phyloP scores from a whole-genome alignment of 1,139 yeast genomes.

The Suhomyces wounanorum region DNA sequence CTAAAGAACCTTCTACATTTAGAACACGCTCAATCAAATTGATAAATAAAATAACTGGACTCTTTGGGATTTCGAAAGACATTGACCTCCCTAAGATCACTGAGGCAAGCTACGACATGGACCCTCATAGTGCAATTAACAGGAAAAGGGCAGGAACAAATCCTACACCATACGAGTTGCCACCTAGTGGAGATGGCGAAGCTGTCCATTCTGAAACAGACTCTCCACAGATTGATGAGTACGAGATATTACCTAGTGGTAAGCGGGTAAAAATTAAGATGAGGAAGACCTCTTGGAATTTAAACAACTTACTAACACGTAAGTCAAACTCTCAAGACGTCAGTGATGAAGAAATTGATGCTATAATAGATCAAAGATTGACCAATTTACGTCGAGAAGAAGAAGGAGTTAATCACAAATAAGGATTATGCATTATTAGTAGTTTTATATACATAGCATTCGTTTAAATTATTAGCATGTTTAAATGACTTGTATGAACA shows the following conservation, averaged over 20 bases:
- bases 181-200: conserved; percentile 52
- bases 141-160: conserved; percentile 56
- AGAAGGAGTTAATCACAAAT: conserved; percentile 6
- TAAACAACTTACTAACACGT: conserved; percentile 18
- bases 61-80: conserved; percentile 4
- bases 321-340: conserved; percentile 18
- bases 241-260: conserved; percentile 72
- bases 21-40: conserved; percentile 16
- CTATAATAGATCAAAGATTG: conserved; percentile 58
- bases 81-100: conserved; percentile 2
- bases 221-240: conserved; percentile 21
- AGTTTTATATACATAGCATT: not conserved
- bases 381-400: conserved; percentile 24
- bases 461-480: not conserved
- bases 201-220: conserved; percentile 33
- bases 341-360: conserved; percentile 57
- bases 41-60: conserved; percentile 12
- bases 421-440: not conserved
- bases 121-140: conserved; percentile 26
- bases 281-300: conserved; percentile 23
- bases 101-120: not conserved
- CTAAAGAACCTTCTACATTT: conserved; percentile 42
- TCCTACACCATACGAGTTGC: conserved; percentile 45
- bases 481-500: not conserved
- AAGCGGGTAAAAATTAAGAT: conserved; percentile 51